Evolutionary conservation across 2,329 filamentous ascomycete species (phyloP), one percentile per base, ranked within the genome.

Genomic region (Diaporthe helianthi): DNA sequence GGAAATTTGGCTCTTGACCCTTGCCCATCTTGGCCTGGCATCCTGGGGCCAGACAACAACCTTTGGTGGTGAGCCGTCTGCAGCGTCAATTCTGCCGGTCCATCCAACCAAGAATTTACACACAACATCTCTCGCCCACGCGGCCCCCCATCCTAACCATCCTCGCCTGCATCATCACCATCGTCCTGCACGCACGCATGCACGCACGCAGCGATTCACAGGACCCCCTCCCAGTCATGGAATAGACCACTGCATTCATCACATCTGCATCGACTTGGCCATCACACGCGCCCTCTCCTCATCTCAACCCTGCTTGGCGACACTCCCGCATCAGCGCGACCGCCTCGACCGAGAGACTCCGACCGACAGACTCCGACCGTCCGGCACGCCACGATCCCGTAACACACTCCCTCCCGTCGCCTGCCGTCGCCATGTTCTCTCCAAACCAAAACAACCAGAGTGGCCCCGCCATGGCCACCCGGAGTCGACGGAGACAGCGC

Each of bases 401-500:
- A 67, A 67, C 47, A 70, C 52, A 36, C 44, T 65, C 47, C 68
- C 36, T 24, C 9, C 53, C 53, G 68, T 60, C 67, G 53, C 51
- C 67, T 22, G 44, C 29, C 44, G 44, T 63, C 41, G 75, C 73
- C 77, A 90, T 91, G 89, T 91, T 91, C 79, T 88, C 87, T 66
- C 83, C 87, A 55, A 81, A 85, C 15, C 67, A 71, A 55, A 77
- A 80, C 71, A 82, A 82, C 73, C 82, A 85, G 73, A 83, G 83
- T 74, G 84, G 85, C 74, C 83, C 86, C 36, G 84, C 85, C 74
- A 86, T 83, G 72, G 84, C 86, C 65, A 88, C 86, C 66, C 84
- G 88, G 72, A 88, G 87, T 74, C 86, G 89, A 70, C 85, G 89
- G 71, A 85, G 89, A 69, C 88, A 88, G 78, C 86, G 89, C 69